phyloP scores from a whole-genome alignment of 495 filamentous ascomycete genomes.

The Lasiosphaeria hispida region DNA sequence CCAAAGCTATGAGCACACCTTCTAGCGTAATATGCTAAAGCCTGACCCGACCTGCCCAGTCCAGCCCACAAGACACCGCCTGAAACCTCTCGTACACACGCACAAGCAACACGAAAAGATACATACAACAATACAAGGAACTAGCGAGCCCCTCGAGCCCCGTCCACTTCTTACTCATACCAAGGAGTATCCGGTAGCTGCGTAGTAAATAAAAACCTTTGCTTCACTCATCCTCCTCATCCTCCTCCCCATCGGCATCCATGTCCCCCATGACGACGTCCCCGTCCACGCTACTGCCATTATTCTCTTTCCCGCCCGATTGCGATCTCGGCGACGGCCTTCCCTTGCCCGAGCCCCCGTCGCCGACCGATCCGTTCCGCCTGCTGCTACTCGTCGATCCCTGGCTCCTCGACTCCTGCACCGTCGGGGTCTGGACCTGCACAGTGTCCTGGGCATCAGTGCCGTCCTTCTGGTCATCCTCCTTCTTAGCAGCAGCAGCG shows the following conservation, averaged over 20 bases:
- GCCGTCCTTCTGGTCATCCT: slow-evolving; percentile 2
- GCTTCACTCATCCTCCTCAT: background rate
- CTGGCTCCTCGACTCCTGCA: slow-evolving; percentile 33
- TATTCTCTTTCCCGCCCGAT: background rate
- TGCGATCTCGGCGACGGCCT: slow-evolving; percentile 18
- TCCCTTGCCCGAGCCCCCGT: slow-evolving; percentile 14
- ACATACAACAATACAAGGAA: too few species aligned
- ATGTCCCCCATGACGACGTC: slow-evolving; percentile 26
- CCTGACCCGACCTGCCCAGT: background rate
- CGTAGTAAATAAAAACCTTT: too few species aligned
- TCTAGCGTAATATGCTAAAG: background rate
- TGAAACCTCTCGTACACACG: too few species aligned
- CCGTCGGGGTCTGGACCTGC: slow-evolving; percentile 32
- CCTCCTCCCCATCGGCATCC: slow-evolving; percentile 7
- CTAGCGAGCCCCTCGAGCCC: too few species aligned
- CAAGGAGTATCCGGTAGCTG: too few species aligned
- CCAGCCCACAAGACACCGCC: background rate
- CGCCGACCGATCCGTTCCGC: slow-evolving; percentile 12
- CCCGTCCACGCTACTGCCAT: background rate
- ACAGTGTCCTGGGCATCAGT: slow-evolving; percentile 35
- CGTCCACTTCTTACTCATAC: too few species aligned
- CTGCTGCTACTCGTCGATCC: background rate
- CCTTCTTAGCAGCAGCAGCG: slow-evolving; percentile 21
- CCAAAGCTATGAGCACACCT: background rate
- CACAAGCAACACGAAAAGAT: too few species aligned